Base-by-base conservation (phyloP, 805 yeast species). In the Candida ponderosae region DNA sequence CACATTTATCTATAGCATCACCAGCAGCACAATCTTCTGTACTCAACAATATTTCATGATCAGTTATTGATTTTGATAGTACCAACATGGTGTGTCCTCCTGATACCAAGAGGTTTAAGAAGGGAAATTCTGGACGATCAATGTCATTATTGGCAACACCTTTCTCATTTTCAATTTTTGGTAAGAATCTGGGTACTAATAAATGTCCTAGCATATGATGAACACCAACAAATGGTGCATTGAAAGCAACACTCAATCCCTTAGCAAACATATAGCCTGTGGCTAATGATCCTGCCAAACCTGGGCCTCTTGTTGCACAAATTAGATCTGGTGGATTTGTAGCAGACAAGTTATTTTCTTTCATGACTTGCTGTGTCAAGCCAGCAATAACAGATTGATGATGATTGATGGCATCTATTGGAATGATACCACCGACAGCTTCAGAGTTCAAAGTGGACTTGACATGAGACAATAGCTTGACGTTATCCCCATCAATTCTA, bases 201-300 rank as follows among this genome's bases (percentile, higher is more conserved):
- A 93, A 62, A 61, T 93, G 98, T 0, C 95, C 98, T 34, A 90
- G 65, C 98, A 93, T 90, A 52, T 93, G 98, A 56, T 93, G 95
- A 0, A 90, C 96, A 0, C 97, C 97, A 2, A 93, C 65, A 16
- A 86, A 51, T 0, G 96, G 97, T 6, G 65, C 71, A 13, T 71
- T 57, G 81, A 87, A 82, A 0, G 89, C 97, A 1, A 82, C 61
- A 1, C 88, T 64, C 11, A 93, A 62, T 0, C 97, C 98, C 49
- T 86, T 82, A 0, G 95, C 95, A 30, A 86, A 60, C 50, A 84
- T 93, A 18, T 83, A 65, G 1, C 97, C 94, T 0, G 86, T 81
- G 9, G 86, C 72, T 13, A 93, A 64, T 0, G 95, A 81, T 0
- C 97, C 96, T 8, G 79, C 74, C 96, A 93, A 87, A 0, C 98